Evolutionary conservation across 306 rosid genomes (phyloP).

Genomic region (Corylus heterophylla): DNA sequence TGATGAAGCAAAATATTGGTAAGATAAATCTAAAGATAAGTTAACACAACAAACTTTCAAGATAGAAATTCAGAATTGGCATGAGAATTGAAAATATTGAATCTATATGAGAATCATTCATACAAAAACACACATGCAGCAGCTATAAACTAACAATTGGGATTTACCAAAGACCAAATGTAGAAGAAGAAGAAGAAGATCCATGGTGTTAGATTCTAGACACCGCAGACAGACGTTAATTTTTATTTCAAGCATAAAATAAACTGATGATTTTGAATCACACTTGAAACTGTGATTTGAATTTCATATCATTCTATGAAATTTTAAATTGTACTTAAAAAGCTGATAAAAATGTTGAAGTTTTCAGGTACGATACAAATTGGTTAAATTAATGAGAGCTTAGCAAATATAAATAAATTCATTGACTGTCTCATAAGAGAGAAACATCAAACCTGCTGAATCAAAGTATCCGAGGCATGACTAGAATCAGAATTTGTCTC

Average conservation of each 20-base stretch:
- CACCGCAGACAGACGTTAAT: background rate
- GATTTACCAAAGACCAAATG: background rate
- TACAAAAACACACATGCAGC: background rate
- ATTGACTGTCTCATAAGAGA: background rate
- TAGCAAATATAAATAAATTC: background rate
- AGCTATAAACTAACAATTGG: background rate
- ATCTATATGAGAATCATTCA: background rate
- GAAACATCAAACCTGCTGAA: constrained; percentile 53
- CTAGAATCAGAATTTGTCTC: constrained; percentile 34
- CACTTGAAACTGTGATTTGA: background rate
- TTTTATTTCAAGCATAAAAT: background rate
- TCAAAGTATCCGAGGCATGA: constrained; percentile 33
- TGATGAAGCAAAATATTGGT: constrained; percentile 3
- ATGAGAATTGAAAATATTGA: background rate
- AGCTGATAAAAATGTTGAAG: background rate
- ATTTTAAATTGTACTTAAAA: background rate
- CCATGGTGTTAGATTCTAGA: background rate
- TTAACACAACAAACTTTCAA: background rate
- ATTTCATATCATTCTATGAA: background rate
- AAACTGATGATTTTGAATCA: background rate
- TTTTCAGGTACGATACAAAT: background rate
- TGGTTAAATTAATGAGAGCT: too few species aligned
- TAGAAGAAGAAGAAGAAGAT: background rate
- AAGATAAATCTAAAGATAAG: background rate
- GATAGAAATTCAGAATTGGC: background rate